Evolutionary conservation across 208 protist species (phyloP), one percentile per base, ranked within the genome.

Genomic region (Trypanosoma platydactyli): DNA sequence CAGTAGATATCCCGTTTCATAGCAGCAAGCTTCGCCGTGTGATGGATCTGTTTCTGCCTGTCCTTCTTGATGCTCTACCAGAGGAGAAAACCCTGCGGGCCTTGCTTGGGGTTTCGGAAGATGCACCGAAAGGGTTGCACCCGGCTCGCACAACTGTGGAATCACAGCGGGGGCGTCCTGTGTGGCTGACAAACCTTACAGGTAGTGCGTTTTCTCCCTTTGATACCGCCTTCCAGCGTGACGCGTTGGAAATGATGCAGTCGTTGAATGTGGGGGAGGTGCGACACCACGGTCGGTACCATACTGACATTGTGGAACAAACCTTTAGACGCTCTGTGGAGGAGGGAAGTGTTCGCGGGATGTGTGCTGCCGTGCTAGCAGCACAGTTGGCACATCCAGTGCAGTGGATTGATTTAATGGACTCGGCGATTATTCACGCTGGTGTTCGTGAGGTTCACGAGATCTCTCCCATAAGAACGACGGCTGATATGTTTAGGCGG

Each of bases 121-220:
- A 76, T n/a, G 46, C 46, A 20, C 18, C 46, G 35, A 11, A 40
- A 13, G 22, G 49, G 25, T 13, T 41, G 9, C 29, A 40, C 29
- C 62, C 52, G 0, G 6, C 49, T 35, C 53, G 64, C 60, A 18
- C 33, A 44, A 13, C 27, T 44, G 33, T 27, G 7, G 25, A 6
- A 6, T n/a, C 20, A 42, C 50, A 15, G 49, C 30, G 11, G 50
- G 18, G 60, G 7, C 49, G 62, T 3, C 81, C 84, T 25, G 35
- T 84, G 22, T 96, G 88, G 88, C 54, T 96, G 1, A 90, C 84
- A 16, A 96, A 96, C 51, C 70, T 96, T 29, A 96, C 86, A 3
- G 91, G 91, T 18, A 80, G 48, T 6, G 60, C 57, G 1, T 96
- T 94, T 71, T 42, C 72, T 22, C 87, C 91, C 0, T 82, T 91